Percentiles rank a stretch among this genome's conserved stretches.
Conservation (phyloP, 2,329 filamentous ascomycete species). For the Colletotrichum navitas region DNA sequence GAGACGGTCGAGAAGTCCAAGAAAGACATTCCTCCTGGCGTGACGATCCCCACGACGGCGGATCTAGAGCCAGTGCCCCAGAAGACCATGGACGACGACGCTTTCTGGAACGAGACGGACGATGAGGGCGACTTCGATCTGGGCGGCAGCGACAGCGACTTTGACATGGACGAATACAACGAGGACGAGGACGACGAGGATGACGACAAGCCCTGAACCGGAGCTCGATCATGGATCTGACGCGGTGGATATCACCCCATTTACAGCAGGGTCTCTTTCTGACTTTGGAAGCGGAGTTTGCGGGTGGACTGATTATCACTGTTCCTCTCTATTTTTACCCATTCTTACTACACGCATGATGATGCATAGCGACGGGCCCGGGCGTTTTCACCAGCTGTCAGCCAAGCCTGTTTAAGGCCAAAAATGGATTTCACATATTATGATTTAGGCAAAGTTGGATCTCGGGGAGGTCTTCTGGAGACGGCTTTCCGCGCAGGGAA, state of each 20-base stretch:
- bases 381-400: slow-evolving; percentile 42
- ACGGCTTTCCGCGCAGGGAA: slow-evolving; percentile 27
- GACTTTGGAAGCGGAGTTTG: slow-evolving; percentile 16
- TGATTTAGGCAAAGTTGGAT: slow-evolving; percentile 39
- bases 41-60: slow-evolving; percentile 83
- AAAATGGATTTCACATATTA: slow-evolving; percentile 33
- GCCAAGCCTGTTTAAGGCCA: slow-evolving; percentile 32
- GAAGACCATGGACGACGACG: slow-evolving; percentile 75
- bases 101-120: slow-evolving; percentile 85
- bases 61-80: slow-evolving; percentile 72
- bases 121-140: slow-evolving; percentile 77
- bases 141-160: slow-evolving; percentile 78
- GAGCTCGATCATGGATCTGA: not conserved
- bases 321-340: slow-evolving; percentile 4
- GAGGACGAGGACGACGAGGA: slow-evolving; percentile 70
- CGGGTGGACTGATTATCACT: slow-evolving; percentile 8
- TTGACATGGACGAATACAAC: slow-evolving; percentile 70
- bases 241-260: not conserved
- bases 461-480: slow-evolving; percentile 24
- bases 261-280: not conserved
- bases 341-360: slow-evolving; percentile 36
- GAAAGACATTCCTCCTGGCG: slow-evolving; percentile 82
- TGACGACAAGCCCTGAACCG: slow-evolving; percentile 24
- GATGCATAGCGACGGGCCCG: slow-evolving; percentile 43
- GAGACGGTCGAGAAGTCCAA: slow-evolving; percentile 80